Conservation (phyloP, 2,329 filamentous ascomycete genomes). For the Verticillium alfalfae region DNA sequence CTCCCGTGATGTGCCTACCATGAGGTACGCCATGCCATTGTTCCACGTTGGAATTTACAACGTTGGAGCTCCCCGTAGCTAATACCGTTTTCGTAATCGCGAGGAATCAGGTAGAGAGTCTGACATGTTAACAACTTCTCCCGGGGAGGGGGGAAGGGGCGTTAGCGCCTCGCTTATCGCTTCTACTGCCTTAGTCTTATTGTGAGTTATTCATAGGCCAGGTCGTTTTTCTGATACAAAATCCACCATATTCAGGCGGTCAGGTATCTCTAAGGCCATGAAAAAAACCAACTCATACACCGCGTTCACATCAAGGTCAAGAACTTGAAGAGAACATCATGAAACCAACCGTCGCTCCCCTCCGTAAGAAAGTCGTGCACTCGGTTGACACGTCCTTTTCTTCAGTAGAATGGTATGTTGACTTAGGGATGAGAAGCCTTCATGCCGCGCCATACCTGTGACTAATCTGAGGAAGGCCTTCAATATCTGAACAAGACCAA, state of each 20-base stretch:
- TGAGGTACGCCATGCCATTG: too few species aligned
- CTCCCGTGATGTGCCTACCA: background rate
- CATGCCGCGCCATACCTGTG: background rate
- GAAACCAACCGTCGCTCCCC: background rate
- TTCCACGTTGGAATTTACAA: too few species aligned
- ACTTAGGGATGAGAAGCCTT: background rate
- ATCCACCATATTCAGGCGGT: background rate
- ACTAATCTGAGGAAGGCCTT: constrained; percentile 45
- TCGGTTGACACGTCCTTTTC: constrained; percentile 64
- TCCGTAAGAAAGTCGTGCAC: constrained; percentile 51
- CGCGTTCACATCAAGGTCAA: background rate
- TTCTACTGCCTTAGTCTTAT: background rate
- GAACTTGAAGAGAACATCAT: background rate
- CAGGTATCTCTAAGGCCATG: background rate
- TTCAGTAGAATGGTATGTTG: constrained; percentile 48
- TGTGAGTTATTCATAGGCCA: background rate
- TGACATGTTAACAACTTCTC: too few species aligned
- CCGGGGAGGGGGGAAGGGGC: background rate
- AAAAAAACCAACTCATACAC: background rate
- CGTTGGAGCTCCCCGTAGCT: too few species aligned
- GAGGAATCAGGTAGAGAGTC: too few species aligned
- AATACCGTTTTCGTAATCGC: too few species aligned
- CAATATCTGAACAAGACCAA: constrained; percentile 51
- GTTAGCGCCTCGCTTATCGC: constrained; percentile 1
- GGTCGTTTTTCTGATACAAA: background rate